These are phyloP conservation scores for Bipolaris cookei DNA, from an alignment of 2,329 filamentous ascomycete genomes.

Conservation along the genomic window DNA sequence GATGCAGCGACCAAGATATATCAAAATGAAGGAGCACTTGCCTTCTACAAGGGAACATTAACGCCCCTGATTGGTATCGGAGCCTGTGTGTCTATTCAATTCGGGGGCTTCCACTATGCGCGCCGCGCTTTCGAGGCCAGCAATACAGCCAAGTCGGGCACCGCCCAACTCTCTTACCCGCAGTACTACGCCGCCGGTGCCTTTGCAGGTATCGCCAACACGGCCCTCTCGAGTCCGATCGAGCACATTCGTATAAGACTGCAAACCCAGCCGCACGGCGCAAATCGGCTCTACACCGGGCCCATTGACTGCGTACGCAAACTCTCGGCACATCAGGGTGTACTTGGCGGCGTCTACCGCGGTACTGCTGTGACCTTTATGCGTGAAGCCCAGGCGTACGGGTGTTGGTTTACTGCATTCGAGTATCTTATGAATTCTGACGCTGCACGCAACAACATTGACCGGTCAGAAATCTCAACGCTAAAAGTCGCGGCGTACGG, in stretches of 20 bases:
- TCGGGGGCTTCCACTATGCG: conserved; percentile 93
- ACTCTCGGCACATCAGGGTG: conserved; percentile 71
- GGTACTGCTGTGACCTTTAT: conserved; percentile 84
- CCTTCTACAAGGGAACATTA: conserved; percentile 98
- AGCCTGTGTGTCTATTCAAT: conserved; percentile 95
- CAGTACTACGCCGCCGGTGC: conserved; percentile 93
- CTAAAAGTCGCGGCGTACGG: conserved; percentile 92
- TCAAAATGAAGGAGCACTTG: conserved; percentile 82
- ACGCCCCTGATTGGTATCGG: conserved; percentile 95
- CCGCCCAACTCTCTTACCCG: conserved; percentile 69
- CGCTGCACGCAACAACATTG: conserved; percentile 75
- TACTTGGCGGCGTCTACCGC: conserved; percentile 79
- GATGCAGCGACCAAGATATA: conserved; percentile 84
- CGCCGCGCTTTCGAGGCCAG: conserved; percentile 81
- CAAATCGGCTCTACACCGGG: conserved; percentile 76
- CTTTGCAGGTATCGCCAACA: conserved; percentile 91
- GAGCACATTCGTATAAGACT: conserved; percentile 96
- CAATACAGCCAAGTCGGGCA: conserved; percentile 60
- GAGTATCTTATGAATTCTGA: conserved; percentile 96
- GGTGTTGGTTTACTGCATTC: conserved; percentile 92
- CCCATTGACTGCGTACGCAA: conserved; percentile 91
- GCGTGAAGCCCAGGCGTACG: conserved; percentile 93
- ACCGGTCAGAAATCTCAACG: conserved; percentile 77
- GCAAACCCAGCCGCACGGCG: conserved; percentile 93
- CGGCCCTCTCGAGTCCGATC: conserved; percentile 85